Evolutionary conservation across 352 stramenopile species (phyloP).

Genomic region (Globisporangium acanthophoron): DNA sequence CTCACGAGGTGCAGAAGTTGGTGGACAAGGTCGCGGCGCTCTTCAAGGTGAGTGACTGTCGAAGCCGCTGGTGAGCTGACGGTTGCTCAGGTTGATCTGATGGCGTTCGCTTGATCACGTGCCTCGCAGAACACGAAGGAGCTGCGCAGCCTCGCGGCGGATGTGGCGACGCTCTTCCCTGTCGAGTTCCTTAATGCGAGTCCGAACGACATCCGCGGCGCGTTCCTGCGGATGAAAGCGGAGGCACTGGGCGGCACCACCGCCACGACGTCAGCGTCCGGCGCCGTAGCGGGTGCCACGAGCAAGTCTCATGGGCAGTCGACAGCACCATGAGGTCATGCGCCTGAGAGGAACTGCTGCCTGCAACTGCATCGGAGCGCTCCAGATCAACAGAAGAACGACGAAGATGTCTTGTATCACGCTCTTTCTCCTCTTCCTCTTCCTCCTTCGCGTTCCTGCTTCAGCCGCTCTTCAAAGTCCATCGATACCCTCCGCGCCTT

Average conservation of each 20-base stretch:
- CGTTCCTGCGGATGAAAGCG: constrained; percentile 54
- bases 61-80: neutral
- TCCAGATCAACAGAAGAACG: too few species aligned
- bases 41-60: constrained; percentile 52
- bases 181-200: constrained; percentile 75
- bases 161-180: constrained; percentile 71
- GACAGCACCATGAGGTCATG: too few species aligned
- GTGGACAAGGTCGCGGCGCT: constrained; percentile 47
- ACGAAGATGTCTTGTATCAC: too few species aligned
- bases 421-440: neutral
- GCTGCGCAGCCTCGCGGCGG: constrained; percentile 75
- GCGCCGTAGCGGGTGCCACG: neutral
- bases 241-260: constrained; percentile 28
- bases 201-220: constrained; percentile 41
- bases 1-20: constrained; percentile 50
- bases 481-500: constrained; percentile 24
- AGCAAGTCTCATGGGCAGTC: constrained; percentile 1
- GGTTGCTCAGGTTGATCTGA: neutral
- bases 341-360: too few species aligned
- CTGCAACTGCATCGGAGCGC: too few species aligned
- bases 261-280: neutral
- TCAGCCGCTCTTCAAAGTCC: constrained; percentile 12
- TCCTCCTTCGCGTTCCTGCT: constrained; percentile 6
- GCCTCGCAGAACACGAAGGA: constrained; percentile 68
- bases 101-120: neutral